Conservation (phyloP, 108 stramenopile genomes). For the Nitzschia sp. region DNA sequence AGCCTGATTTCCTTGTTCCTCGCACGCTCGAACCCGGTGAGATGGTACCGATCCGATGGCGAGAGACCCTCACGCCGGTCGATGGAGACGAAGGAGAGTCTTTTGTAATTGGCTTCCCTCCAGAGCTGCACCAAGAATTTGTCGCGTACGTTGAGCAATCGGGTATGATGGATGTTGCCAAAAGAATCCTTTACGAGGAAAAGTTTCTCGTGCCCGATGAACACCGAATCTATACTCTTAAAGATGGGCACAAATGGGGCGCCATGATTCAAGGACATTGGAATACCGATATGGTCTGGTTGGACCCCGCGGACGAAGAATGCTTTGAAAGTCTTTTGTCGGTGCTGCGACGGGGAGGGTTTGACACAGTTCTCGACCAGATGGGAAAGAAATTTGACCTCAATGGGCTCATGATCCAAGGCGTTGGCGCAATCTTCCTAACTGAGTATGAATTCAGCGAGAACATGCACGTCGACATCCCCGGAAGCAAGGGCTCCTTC, state of each 20-base stretch:
- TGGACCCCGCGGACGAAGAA: constrained; percentile 59
- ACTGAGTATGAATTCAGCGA: constrained; percentile 27
- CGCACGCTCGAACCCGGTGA: constrained; percentile 47
- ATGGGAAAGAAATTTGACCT: constrained; percentile 42
- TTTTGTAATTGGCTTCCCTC: constrained; percentile 33
- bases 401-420: constrained; percentile 35
- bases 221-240: constrained; percentile 32
- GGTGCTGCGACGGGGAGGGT: constrained; percentile 49
- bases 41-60: constrained; percentile 52
- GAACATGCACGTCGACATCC: constrained; percentile 46
- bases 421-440: constrained; percentile 31
- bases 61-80: constrained; percentile 20
- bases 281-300: constrained; percentile 68
- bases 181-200: constrained; percentile 20
- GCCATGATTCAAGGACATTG: constrained; percentile 56
- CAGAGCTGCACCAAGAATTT: constrained; percentile 17
- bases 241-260: constrained; percentile 59
- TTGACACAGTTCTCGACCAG: constrained; percentile 50
- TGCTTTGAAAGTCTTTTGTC: constrained; percentile 57
- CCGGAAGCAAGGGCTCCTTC: constrained; percentile 32
- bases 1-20: constrained; percentile 38
- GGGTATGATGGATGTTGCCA: constrained; percentile 30
- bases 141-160: constrained; percentile 15
- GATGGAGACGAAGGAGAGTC: constrained; percentile 29
- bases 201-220: not conserved